These are phyloP conservation scores for Aristolochia fimbriata DNA, from an alignment of 164 flowering plant genomes.

Conservation along the genomic window DNA sequence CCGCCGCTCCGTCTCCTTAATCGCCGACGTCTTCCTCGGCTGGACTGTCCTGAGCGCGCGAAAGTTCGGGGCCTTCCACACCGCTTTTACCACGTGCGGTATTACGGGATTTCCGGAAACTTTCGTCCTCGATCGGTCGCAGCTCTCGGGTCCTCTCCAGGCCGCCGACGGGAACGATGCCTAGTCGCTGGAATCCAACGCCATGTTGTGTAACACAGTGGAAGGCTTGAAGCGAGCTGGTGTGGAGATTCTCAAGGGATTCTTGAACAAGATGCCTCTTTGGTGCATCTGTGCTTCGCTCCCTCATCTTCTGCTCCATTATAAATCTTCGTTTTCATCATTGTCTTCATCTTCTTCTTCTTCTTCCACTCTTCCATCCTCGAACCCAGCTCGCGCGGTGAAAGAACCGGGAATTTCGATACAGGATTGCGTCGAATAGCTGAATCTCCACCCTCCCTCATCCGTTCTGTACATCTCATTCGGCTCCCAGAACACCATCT, in stretches of 20 bases:
- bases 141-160: conserved; percentile 4
- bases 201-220: conserved; percentile 28
- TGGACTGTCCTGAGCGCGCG: conserved; percentile 10
- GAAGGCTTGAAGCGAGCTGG: conserved; percentile 39
- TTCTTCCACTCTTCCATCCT: not conserved
- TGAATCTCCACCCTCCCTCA: conserved; percentile 6
- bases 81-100: not conserved
- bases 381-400: not conserved
- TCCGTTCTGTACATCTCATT: conserved; percentile 16
- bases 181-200: not conserved
- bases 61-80: not conserved
- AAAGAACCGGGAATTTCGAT: conserved; percentile 4
- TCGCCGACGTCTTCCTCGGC: conserved; percentile 8
- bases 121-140: conserved; percentile 5
- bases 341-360: too few relatives aligned
- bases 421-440: conserved; percentile 4
- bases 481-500: conserved; percentile 21
- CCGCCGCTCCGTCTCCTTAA: conserved; percentile 4
- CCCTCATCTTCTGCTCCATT: too few relatives aligned
- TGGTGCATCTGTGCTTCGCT: conserved; percentile 19
- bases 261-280: conserved; percentile 16
- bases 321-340: too few relatives aligned
- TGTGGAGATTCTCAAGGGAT: conserved; percentile 20
- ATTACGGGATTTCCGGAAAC: conserved; percentile 1
- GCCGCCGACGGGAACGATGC: conserved; percentile 3